Evolutionary conservation across 441 rosid genomes (phyloP), one percentile per base, ranked within the genome.

Genomic region (Bocquillonia castaneifolia): DNA sequence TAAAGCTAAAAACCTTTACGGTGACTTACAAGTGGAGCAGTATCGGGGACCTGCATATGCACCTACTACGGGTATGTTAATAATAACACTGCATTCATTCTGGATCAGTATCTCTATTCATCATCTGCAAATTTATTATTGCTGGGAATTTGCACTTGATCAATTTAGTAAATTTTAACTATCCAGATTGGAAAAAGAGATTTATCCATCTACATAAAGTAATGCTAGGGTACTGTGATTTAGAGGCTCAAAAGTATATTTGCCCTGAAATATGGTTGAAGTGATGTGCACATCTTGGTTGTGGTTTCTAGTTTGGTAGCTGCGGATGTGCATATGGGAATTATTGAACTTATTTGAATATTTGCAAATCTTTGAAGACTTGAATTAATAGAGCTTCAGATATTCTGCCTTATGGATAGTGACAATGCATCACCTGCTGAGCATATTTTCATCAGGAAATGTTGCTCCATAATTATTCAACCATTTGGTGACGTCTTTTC

Each of bases 1-100:
- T 87, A 13, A 77, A 71, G 66, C 59, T 93, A 74, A 70, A 44
- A 20, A 79, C 77, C 67, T 85, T 90, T 69, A 73, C 74, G n/a
- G 76, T 85, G 70, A 81, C 91, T 4, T 63, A 77, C 64, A 89
- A 82, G 34, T 89, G 91, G 91, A 88, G 85, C 73, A 75, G 70
- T 9, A 53, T 86, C 3, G 96, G 95, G 68, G 76, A 77, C 72
- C 76, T 86, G 73, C 77, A 82, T 44, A 51, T 86, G 71, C 47
- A 70, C 59, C 72, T 81, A 66, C n/a, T 87, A 68, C 76, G 79
- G 91, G 98, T 90, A 72, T 10, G 50, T 23, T 44, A 26, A 26
- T 23, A 22, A n/a, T n/a, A n/a, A n/a, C n/a, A n/a, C n/a, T n/a
- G n/a, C n/a, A n/a, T n/a, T n/a, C n/a, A n/a, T n/a, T 13, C 13